A percentile compares a stretch with the other conserved stretches of the same genome.
These are phyloP conservation scores for Fusarium staphyleae DNA, from an alignment of 2,329 filamentous ascomycete genomes.

Conservation along the genomic window DNA sequence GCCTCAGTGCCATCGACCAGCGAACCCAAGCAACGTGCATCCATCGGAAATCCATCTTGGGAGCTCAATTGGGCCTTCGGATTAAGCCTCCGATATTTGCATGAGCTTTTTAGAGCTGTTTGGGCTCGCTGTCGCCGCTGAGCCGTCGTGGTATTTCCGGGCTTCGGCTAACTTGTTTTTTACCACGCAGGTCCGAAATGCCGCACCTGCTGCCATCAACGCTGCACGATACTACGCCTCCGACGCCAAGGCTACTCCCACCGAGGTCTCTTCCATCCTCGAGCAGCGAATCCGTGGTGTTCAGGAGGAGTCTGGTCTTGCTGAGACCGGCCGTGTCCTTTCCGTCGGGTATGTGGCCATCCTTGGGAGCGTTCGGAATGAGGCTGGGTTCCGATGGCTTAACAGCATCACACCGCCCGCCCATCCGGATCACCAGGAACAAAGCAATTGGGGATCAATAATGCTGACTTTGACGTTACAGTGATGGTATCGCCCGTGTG, in stretches of 20 bases:
- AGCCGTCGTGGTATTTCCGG: constrained; percentile 50
- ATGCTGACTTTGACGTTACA: constrained; percentile 54
- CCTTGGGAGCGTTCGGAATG: constrained; percentile 28
- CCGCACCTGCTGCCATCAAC: constrained; percentile 79
- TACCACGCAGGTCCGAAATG: constrained; percentile 78
- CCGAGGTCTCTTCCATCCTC: constrained; percentile 98
- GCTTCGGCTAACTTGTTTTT: constrained; percentile 64
- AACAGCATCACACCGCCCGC: constrained; percentile 15
- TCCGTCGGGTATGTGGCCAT: constrained; percentile 88
- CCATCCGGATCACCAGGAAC: constrained; percentile 22
- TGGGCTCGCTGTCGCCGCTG: constrained; percentile 40
- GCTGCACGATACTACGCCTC: constrained; percentile 85
- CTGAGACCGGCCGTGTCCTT: constrained; percentile 98
- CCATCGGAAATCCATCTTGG: constrained; percentile 42
- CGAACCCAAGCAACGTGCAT: constrained; percentile 47
- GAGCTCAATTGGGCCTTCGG: constrained; percentile 49
- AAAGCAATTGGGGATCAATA: constrained; percentile 18
- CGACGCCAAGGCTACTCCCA: constrained; percentile 94
- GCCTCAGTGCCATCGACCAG: constrained; percentile 56
- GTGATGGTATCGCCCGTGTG: constrained; percentile 99
- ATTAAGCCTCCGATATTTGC: constrained; percentile 17
- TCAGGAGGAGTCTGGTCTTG: constrained; percentile 93
- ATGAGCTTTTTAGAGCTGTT: constrained; percentile 48
- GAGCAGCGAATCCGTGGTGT: constrained; percentile 99
- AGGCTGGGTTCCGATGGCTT: constrained; percentile 20